Conservation (phyloP, 345 rosid genomes). For the Lepidium didymum region DNA sequence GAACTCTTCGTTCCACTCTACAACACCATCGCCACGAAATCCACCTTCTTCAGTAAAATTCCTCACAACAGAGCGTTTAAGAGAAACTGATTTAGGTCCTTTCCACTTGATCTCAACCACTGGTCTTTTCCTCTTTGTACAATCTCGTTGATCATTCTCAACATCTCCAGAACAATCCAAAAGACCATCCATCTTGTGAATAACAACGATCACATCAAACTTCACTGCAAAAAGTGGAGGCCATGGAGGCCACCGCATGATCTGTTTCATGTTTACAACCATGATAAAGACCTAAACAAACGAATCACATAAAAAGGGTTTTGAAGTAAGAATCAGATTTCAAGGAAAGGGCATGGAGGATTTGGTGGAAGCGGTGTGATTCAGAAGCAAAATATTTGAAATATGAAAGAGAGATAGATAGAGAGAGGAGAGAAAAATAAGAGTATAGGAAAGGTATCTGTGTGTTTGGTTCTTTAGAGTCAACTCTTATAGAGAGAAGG, state of each 20-base stretch:
- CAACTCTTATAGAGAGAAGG: conserved; percentile 26
- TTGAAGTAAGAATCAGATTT: not conserved
- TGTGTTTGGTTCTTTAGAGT: conserved; percentile 22
- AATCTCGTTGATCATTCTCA: not conserved
- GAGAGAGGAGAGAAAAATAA: not conserved
- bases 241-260: conserved; percentile 55
- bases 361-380: conserved; percentile 18
- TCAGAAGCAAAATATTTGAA: conserved; percentile 15
- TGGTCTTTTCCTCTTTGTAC: conserved; percentile 26
- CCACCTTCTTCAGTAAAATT: conserved; percentile 45
- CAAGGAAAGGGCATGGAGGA: not conserved
- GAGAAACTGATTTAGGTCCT: conserved; percentile 36
- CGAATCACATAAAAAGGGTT: not conserved
- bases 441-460: conserved; percentile 7
- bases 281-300: not conserved
- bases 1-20: conserved; percentile 63
- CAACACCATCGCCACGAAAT: conserved; percentile 36
- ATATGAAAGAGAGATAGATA: conserved; percentile 1
- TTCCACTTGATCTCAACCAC: conserved; percentile 56
- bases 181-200: conserved; percentile 37
- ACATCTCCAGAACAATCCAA: conserved; percentile 18
- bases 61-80: conserved; percentile 29
- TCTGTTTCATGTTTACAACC: conserved; percentile 42
- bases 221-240: conserved; percentile 39
- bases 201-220: conserved; percentile 34